Percentiles rank a stretch among this genome's conserved stretches.
phyloP scores from a whole-genome alignment of 202 grass and related monocot species.

The Dendrocalamus latiflorus region DNA sequence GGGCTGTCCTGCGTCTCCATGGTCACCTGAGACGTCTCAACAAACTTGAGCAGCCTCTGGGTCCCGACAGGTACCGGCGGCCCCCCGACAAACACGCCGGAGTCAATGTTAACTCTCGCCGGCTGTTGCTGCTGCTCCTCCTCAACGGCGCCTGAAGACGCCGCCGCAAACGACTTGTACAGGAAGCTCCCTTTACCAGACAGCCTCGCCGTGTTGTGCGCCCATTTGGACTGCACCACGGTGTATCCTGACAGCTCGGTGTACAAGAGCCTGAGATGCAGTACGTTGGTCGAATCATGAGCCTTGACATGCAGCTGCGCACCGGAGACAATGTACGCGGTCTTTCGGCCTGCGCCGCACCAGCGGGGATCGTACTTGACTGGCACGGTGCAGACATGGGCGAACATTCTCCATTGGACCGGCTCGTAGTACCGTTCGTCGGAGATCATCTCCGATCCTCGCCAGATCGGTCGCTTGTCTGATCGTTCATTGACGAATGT shows the following conservation, averaged over 20 bases:
- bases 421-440: no score
- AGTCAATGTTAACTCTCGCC: conserved; percentile 35
- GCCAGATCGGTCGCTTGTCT: no score
- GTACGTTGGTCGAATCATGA: conserved; percentile 30
- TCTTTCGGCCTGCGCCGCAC: conserved; percentile 10
- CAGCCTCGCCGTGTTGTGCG: conserved; percentile 8
- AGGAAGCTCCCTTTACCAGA: conserved; percentile 55
- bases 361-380: no score
- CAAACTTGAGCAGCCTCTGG: conserved; percentile 59
- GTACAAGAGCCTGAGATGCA: conserved; percentile 66
- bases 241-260: no score
- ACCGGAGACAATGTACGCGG: conserved; percentile 73
- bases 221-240: conserved; percentile 60
- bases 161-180: neutral
- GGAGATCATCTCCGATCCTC: no score
- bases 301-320: conserved; percentile 43
- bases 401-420: no score
- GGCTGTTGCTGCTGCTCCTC: conserved; percentile 15
- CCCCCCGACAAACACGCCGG: conserved; percentile 41
- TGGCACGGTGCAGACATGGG: no score
- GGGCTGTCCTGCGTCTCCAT: conserved; percentile 60
- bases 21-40: conserved; percentile 55
- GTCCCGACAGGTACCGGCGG: conserved; percentile 51
- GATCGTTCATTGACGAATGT: no score
- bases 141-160: neutral